Percentiles rank a stretch among this genome's conserved stretches.
Conservation (phyloP, 192 early-diverging fungal species). For the Podila verticillata region DNA sequence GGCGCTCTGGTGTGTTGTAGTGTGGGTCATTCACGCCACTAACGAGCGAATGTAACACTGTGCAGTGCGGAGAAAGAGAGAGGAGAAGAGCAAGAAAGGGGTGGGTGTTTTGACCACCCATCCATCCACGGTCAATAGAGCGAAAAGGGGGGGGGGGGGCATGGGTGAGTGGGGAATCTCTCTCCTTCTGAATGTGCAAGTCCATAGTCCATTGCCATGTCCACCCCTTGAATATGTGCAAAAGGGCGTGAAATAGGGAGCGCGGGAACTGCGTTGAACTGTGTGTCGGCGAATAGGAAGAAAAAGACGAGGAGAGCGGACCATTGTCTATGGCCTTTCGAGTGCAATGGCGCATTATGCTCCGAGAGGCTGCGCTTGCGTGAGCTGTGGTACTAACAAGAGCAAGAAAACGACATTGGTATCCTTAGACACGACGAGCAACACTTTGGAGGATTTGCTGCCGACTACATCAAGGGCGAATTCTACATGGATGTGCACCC, state of each 20-base stretch:
- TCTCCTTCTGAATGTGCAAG: not conserved
- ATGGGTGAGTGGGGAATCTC: not conserved
- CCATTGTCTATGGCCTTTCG: too few relatives aligned
- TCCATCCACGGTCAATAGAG: too few relatives aligned
- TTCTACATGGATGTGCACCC: constrained; percentile 98
- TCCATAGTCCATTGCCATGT: not conserved
- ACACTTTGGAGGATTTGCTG: constrained; percentile 92
- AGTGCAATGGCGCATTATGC: too few relatives aligned
- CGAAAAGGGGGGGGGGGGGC: too few relatives aligned
- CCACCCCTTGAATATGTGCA: not conserved
- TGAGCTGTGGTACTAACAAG: too few relatives aligned
- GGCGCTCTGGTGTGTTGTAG: not conserved
- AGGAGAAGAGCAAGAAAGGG: not conserved
- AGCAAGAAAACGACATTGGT: not conserved
- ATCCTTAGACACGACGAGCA: constrained; percentile 84
- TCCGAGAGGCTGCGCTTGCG: too few relatives aligned
- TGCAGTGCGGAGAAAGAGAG: not conserved
- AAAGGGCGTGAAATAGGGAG: not conserved
- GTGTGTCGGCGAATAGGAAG: not conserved
- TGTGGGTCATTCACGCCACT: not conserved
- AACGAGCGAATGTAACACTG: not conserved
- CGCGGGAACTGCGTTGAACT: not conserved
- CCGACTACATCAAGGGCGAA: constrained; percentile 83
- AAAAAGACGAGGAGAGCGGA: not conserved
- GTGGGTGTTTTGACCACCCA: too few relatives aligned